Conservation (phyloP, 108 stramenopile genomes). For the Pseudonitzschia multiseries region DNA sequence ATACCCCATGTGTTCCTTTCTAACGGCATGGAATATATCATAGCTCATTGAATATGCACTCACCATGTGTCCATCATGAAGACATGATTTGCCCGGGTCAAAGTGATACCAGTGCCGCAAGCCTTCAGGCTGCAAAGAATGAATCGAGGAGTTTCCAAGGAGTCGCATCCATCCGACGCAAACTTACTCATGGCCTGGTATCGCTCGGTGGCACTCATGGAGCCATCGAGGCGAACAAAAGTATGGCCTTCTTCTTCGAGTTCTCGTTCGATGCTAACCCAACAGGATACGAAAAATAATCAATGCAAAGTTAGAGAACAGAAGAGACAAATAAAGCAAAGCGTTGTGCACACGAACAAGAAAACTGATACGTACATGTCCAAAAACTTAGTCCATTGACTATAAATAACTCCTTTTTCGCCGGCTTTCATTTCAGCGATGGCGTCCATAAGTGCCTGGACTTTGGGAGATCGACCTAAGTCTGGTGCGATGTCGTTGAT, state of each 20-base stretch:
- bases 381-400: slow-evolving; percentile 62
- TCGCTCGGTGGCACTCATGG: slow-evolving; percentile 37
- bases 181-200: slow-evolving; percentile 1
- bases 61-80: slow-evolving; percentile 72
- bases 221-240: slow-evolving; percentile 58
- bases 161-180: background rate
- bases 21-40: too few relatives aligned
- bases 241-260: slow-evolving; percentile 46
- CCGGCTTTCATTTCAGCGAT: background rate
- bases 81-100: slow-evolving; percentile 55
- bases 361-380: slow-evolving; percentile 29
- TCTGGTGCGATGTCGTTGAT: background rate
- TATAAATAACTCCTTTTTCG: slow-evolving; percentile 65
- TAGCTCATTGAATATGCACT: too few relatives aligned
- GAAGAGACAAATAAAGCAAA: background rate
- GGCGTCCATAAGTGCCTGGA: slow-evolving; percentile 5
- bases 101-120: slow-evolving; percentile 66
- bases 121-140: slow-evolving; percentile 40
- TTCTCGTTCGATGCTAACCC: slow-evolving; percentile 31
- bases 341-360: background rate
- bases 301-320: background rate
- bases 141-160: slow-evolving; percentile 33
- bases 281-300: too few relatives aligned
- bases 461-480: slow-evolving; percentile 6
- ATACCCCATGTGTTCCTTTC: too few relatives aligned